Evolutionary conservation across 108 stramenopile species (phyloP), one percentile per base, ranked within the genome.

Genomic region (Cyclotella atomus): DNA sequence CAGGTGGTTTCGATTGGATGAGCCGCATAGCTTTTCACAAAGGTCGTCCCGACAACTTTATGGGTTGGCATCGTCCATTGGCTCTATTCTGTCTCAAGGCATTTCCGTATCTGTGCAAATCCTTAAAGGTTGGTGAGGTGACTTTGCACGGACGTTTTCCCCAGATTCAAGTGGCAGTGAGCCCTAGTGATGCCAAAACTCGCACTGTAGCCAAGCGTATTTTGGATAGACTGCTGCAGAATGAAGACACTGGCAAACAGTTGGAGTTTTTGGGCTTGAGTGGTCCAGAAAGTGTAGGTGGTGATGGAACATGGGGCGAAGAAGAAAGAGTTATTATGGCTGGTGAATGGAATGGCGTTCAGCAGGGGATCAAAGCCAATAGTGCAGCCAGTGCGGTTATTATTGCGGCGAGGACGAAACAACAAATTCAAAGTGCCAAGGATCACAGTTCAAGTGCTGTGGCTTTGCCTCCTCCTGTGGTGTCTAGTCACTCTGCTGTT

Each of bases 391-490:
- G 55, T 64, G 77, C 77, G 33, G 70, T 78, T 43, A 70, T 78
- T 28, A 53, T 71, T 65, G 77, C 77, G 28, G 77, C 77, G 17
- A 62, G 79, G 32, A 78, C 85, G 33, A 82, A 88, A 21, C 46
- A 75, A 46, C 88, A 89, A 57, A 56, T 89, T 19, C 55, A 74
- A 44, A 81, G 88, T 60, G 87, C 89, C 34, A 87, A 89, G 73
- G 68, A 70, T 24, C 85, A 87, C 53, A 77, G 81, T 23, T 9
- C 63, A 47, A 50, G 30, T 45, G 70, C 38, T 32, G 72, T 59
- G 30, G 61, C 72, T 2, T 6, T 64, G 3, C 57, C 59, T 50
- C 70, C 60, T 32, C 45, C 62, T 4, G 45, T 46, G 19, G 10
- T 38, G 17, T 19, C 59, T 2, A 64, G 25, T 27, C 45, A 19